Evolutionary conservation across 768 basidiomycete genomes (phyloP).

Genomic region (Trametes maxima): DNA sequence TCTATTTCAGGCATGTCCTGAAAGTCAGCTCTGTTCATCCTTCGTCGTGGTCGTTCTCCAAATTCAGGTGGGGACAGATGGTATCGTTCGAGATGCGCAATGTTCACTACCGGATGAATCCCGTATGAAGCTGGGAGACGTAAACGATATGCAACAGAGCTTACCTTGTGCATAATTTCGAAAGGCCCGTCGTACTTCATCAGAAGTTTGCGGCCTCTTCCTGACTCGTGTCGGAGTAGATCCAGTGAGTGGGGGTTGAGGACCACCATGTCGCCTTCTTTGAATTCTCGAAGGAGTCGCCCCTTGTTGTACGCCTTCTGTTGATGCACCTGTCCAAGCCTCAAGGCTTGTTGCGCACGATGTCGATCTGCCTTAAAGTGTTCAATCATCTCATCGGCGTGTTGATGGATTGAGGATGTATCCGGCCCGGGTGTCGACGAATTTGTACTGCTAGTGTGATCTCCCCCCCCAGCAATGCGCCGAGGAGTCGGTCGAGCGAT

Average conservation of each 20-base stretch:
- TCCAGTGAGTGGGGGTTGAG: conserved; percentile 32
- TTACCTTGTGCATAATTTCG: conserved; percentile 32
- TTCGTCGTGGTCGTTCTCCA: conserved; percentile 14
- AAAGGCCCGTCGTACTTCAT: conserved; percentile 37
- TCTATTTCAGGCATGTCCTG: conserved; percentile 25
- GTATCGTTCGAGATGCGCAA: conserved; percentile 36
- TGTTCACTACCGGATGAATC: conserved; percentile 38
- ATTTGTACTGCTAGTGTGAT: background rate
- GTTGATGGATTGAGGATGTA: background rate
- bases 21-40: conserved; percentile 19
- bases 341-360: conserved; percentile 15
- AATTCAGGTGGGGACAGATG: conserved; percentile 26
- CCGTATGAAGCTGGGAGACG: conserved; percentile 33
- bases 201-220: conserved; percentile 34
- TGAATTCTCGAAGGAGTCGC: conserved; percentile 22
- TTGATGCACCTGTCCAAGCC: conserved; percentile 14
- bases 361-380: conserved; percentile 13
- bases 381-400: conserved; percentile 10
- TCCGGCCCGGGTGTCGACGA: too few species aligned
- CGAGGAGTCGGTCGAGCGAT: background rate
- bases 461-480: background rate
- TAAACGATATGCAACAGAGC: conserved; percentile 33
- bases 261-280: conserved; percentile 35
- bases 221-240: conserved; percentile 26
- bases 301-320: conserved; percentile 25